Conservation (phyloP, 2,329 filamentous ascomycete species). For the Venturia aucupariae region DNA sequence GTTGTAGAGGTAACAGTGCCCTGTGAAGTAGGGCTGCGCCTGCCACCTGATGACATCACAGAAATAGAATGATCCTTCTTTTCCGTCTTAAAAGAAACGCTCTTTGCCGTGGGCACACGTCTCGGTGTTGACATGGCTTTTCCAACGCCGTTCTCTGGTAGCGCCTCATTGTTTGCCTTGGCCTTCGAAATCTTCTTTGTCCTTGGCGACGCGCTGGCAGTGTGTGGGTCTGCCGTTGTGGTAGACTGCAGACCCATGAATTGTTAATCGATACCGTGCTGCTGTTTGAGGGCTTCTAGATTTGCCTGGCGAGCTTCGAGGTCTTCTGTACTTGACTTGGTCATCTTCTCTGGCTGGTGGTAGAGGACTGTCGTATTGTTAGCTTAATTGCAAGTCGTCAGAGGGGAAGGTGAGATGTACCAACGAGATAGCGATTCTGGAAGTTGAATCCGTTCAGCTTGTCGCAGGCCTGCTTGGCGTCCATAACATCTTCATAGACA, state of each 20-base stretch:
- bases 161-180: background rate
- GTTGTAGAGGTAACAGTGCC: slow-evolving; percentile 4
- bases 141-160: background rate
- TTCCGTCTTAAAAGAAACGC: background rate
- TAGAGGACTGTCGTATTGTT: slow-evolving; percentile 49
- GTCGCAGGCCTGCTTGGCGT: slow-evolving; percentile 97
- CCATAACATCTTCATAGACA: slow-evolving; percentile 98
- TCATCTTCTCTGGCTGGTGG: slow-evolving; percentile 70
- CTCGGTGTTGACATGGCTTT: background rate
- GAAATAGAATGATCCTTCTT: background rate
- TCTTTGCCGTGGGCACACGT: background rate
- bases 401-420: slow-evolving; percentile 43
- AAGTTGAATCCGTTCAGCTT: slow-evolving; percentile 99
- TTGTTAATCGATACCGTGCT: slow-evolving; percentile 92
- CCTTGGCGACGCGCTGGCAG: background rate
- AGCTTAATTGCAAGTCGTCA: background rate
- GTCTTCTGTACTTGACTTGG: slow-evolving; percentile 85
- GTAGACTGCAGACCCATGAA: slow-evolving; percentile 21
- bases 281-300: slow-evolving; percentile 94
- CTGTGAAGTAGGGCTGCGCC: background rate
- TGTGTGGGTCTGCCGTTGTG: slow-evolving; percentile 6
- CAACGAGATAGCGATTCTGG: slow-evolving; percentile 97
- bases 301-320: slow-evolving; percentile 89
- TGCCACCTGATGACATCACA: background rate
- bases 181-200: background rate